A percentile compares a stretch with the other conserved stretches of the same genome.
Evolutionary conservation across 2,329 filamentous ascomycete genomes (phyloP).

Genomic region (Alternaria conjuncta): DNA sequence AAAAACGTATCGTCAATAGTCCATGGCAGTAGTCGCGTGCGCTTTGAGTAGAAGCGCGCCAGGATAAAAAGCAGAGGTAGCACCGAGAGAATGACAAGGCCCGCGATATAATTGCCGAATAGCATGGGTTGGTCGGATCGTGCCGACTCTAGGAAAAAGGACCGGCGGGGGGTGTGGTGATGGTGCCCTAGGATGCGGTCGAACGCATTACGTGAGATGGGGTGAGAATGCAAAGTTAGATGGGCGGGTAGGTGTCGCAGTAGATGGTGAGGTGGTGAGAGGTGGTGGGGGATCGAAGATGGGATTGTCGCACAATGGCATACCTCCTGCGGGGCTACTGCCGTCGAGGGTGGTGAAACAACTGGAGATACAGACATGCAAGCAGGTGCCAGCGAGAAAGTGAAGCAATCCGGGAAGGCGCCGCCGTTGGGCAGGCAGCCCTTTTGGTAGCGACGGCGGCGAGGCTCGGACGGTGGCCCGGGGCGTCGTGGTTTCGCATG

Average conservation of each 20-base stretch:
- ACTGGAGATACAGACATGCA: conserved; percentile 3
- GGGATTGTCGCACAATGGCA: not conserved
- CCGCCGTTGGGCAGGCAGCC: conserved; percentile 2
- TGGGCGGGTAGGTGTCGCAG: conserved; percentile 5
- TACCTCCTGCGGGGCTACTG: conserved; percentile 4
- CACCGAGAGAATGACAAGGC: conserved; percentile 21
- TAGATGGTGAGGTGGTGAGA: conserved; percentile 2
- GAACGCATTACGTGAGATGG: conserved; percentile 10
- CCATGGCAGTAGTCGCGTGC: conserved; percentile 19
- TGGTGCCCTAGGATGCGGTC: conserved; percentile 10
- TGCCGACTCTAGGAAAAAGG: conserved; percentile 1
- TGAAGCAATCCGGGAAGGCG: conserved; percentile 9
- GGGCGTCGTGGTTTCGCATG: not conserved
- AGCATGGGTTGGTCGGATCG: conserved; percentile 12
- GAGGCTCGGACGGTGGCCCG: conserved; percentile 2
- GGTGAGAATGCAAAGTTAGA: conserved; percentile 1
- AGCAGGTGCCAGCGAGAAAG: not conserved
- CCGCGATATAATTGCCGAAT: conserved; percentile 15
- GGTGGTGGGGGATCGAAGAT: not conserved
- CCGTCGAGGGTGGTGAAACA: conserved; percentile 20
- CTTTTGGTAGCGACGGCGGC: conserved; percentile 1
- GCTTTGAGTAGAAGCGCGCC: conserved; percentile 30
- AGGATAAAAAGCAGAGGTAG: conserved; percentile 25
- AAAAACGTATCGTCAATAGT: conserved; percentile 32
- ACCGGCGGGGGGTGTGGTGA: conserved; percentile 2